Conservation (phyloP, 2,329 filamentous ascomycete species). For the Ceratocystis lukuohia region DNA sequence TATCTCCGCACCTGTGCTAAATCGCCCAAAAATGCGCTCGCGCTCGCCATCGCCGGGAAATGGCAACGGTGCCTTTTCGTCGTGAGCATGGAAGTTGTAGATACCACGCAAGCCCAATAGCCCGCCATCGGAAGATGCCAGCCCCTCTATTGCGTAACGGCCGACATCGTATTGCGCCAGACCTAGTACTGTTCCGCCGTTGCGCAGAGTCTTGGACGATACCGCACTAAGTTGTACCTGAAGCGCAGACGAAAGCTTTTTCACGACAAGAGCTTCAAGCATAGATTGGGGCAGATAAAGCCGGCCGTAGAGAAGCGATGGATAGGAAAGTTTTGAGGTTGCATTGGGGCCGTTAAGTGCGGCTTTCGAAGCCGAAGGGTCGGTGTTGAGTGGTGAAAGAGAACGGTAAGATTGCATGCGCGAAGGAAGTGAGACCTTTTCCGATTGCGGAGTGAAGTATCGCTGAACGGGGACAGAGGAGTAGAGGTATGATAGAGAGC, state of each 20-base stretch:
- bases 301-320: constrained; percentile 59
- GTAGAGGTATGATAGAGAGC: constrained; percentile 94
- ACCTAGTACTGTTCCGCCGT: constrained; percentile 62
- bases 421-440: constrained; percentile 59
- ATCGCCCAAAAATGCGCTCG: constrained; percentile 61
- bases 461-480: constrained; percentile 66
- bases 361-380: constrained; percentile 19
- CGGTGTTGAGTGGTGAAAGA: constrained; percentile 35
- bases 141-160: constrained; percentile 75
- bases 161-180: constrained; percentile 71
- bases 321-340: constrained; percentile 26
- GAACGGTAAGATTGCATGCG: constrained; percentile 75
- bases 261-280: constrained; percentile 73
- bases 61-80: constrained; percentile 27
- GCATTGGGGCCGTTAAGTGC: constrained; percentile 21
- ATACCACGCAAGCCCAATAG: constrained; percentile 76
- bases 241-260: constrained; percentile 60
- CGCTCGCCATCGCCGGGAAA: constrained; percentile 26
- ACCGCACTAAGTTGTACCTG: constrained; percentile 72
- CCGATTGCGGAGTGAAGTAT: constrained; percentile 53
- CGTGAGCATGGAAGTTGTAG: constrained; percentile 84
- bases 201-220: constrained; percentile 55
- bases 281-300: constrained; percentile 74
- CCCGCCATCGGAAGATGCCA: constrained; percentile 85
- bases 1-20: constrained; percentile 81